Conservation (phyloP, 1,139 yeast genomes). For the Suhomyces bolitotheri region DNA sequence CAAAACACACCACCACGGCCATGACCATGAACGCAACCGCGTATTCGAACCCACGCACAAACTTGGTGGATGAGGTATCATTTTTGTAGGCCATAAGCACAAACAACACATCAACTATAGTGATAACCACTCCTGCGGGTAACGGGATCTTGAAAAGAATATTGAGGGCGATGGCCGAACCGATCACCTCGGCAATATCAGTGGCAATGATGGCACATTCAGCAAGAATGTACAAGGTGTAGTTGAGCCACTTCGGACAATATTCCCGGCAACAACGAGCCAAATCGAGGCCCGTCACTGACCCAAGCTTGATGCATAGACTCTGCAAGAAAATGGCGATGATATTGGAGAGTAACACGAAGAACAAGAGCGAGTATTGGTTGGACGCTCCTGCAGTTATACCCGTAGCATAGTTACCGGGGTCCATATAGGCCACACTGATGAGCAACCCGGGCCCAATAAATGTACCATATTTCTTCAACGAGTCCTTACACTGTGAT, state of each 20-base stretch:
- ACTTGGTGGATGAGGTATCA: conserved; percentile 61
- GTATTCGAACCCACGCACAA: conserved; percentile 65
- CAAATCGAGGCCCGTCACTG: conserved; percentile 77
- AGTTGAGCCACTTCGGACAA: conserved; percentile 62
- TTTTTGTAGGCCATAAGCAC: conserved; percentile 76
- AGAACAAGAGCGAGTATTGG: conserved; percentile 61
- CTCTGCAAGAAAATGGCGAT: conserved; percentile 75
- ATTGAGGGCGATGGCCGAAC: conserved; percentile 82
- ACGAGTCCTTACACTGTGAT: conserved; percentile 6
- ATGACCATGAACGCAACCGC: conserved; percentile 67
- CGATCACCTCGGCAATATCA: conserved; percentile 84
- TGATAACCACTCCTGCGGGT: conserved; percentile 75
- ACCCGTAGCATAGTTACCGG: conserved; percentile 83
- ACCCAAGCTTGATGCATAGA: conserved; percentile 71
- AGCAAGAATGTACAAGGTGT: conserved; percentile 62
- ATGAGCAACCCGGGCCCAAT: conserved; percentile 81
- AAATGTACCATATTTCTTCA: conserved; percentile 53
- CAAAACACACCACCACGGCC: conserved; percentile 71
- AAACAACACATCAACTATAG: conserved; percentile 69
- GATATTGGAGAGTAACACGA: conserved; percentile 64
- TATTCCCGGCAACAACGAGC: conserved; percentile 67
- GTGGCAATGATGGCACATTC: conserved; percentile 83
- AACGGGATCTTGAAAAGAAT: conserved; percentile 67
- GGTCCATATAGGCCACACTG: conserved; percentile 80
- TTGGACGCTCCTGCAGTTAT: conserved; percentile 76